Percentiles rank a stretch among this genome's conserved stretches.
These are phyloP conservation scores for Tremella mesenterica DNA, from an alignment of 768 basidiomycete genomes.

Conservation along the genomic window DNA sequence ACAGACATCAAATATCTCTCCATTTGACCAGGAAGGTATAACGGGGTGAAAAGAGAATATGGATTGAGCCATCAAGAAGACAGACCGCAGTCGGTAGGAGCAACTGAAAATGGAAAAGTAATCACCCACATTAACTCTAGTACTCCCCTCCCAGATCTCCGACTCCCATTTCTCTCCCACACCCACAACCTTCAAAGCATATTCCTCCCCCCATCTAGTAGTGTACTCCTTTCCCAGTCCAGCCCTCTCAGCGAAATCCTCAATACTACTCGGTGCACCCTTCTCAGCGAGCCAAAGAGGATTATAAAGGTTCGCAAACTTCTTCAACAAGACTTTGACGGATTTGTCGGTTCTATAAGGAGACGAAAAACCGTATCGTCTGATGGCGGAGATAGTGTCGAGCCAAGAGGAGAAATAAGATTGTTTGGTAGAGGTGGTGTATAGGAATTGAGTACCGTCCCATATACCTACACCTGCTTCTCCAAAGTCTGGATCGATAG, in stretches of 20 bases:
- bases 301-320: slow-evolving; percentile 54
- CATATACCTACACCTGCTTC: slow-evolving; percentile 33
- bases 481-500: slow-evolving; percentile 21
- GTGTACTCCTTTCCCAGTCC: slow-evolving; percentile 43
- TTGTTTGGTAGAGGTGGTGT: slow-evolving; percentile 18
- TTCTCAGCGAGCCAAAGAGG: slow-evolving; percentile 21
- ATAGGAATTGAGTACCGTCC: slow-evolving; percentile 64
- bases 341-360: slow-evolving; percentile 52
- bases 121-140: slow-evolving; percentile 72
- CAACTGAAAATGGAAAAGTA: too few species aligned
- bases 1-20: too few species aligned
- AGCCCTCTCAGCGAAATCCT: slow-evolving; percentile 26
- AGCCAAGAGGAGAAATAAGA: slow-evolving; percentile 51
- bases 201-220: slow-evolving; percentile 54
- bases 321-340: slow-evolving; percentile 45
- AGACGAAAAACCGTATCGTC: slow-evolving; percentile 64
- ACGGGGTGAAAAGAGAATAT: too few species aligned
- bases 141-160: slow-evolving; percentile 71
- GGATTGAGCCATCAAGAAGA: too few species aligned
- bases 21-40: too few species aligned
- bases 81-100: too few species aligned
- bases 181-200: slow-evolving; percentile 51
- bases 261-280: slow-evolving; percentile 23
- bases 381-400: slow-evolving; percentile 63
- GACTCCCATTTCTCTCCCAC: slow-evolving; percentile 55